Percentiles rank a stretch among this genome's conserved stretches.
Conservation (phyloP, 768 basidiomycete species). For the Lentinula edodes region DNA sequence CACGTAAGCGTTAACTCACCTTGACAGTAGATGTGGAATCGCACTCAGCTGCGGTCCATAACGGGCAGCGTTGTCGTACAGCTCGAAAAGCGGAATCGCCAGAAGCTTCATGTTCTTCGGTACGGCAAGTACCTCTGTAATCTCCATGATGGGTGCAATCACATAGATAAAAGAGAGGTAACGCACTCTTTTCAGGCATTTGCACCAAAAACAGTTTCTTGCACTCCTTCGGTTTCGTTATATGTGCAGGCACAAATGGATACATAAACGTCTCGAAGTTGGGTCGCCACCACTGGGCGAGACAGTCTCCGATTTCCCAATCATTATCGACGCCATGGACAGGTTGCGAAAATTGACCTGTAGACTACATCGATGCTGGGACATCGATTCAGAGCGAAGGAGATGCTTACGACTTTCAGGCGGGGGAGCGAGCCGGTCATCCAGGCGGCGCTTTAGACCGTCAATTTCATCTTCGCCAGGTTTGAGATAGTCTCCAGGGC, state of each 20-base stretch:
- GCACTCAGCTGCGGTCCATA: slow-evolving; percentile 94
- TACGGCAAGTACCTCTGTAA: slow-evolving; percentile 86
- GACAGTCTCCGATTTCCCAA: slow-evolving; percentile 94
- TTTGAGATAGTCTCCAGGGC: slow-evolving; percentile 97
- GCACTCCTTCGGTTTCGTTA: slow-evolving; percentile 96
- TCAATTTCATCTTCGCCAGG: slow-evolving; percentile 92
- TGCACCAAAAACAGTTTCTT: slow-evolving; percentile 95
- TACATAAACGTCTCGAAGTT: slow-evolving; percentile 99
- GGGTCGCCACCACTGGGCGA: slow-evolving; percentile 98
- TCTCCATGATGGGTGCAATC: background rate
- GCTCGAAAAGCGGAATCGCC: slow-evolving; percentile 92
- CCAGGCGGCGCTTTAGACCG: slow-evolving; percentile 84
- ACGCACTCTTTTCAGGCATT: slow-evolving; percentile 90
- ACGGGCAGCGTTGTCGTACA: slow-evolving; percentile 94
- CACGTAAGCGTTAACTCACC: slow-evolving; percentile 29
- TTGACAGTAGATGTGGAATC: slow-evolving; percentile 87
- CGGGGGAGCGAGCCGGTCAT: slow-evolving; percentile 84
- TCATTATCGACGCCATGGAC: slow-evolving; percentile 78
- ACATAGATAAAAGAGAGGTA: background rate
- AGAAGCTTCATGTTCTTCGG: slow-evolving; percentile 99
- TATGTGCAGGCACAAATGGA: slow-evolving; percentile 91
- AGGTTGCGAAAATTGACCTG: slow-evolving; percentile 56
- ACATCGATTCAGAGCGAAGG: background rate
- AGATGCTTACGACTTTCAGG: slow-evolving; percentile 36
- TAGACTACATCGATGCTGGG: slow-evolving; percentile 8